Base-by-base conservation (phyloP, 2,329 filamentous ascomycete species). In the Fusarium mangiferae region DNA sequence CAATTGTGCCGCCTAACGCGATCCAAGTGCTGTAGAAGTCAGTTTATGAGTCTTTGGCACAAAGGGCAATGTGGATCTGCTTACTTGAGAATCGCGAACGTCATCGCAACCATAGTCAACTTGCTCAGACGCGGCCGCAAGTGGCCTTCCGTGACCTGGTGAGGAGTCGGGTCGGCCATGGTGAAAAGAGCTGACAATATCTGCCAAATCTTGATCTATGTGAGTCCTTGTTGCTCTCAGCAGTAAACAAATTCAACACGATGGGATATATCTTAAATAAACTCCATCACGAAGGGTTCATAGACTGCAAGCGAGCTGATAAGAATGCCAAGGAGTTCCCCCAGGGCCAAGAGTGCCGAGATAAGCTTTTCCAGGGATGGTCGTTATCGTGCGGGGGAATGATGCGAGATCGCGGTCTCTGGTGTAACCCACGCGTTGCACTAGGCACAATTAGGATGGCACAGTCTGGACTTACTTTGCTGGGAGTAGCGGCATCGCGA, bases 381-480 rank as follows among this genome's bases (percentile, higher is more conserved):
- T 20, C 36, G 36, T 55, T 57, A 57, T 57, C 54, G 54, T 57
- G 54, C 38, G 38, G 54, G 38, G 54, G 13, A 56, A 45, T 14
- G 22, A 13, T 1, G 54, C 28, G 13, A 57, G 22, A 57, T 57
- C 22, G 10, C 22, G 54, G 38, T 24, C 54, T 45, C 17, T 46
- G 38, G 51, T 45, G 36, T 33, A 46, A 57, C 54, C 35, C 6
- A 33, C 28, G 17, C 38, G 38, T 10, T 57, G 54, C 38, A 45
- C 54, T 57, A 57, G 28, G 7, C 54, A 44, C 54, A 57, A 57
- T 45, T 57, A 57, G 54, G 54, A 57, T 46, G 54, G 38, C 54
- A 57, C n/a, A 57, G 54, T 57, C 54, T 57, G 38, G 54, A 57
- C 54, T 57, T 57, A 35, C 38, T 24, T 26, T 33, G 54, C 38